A percentile compares a stretch with the other conserved stretches of the same genome.
These are phyloP conservation scores for Geotrichum reessii DNA, from an alignment of 1,139 yeast species.

Conservation along the genomic window DNA sequence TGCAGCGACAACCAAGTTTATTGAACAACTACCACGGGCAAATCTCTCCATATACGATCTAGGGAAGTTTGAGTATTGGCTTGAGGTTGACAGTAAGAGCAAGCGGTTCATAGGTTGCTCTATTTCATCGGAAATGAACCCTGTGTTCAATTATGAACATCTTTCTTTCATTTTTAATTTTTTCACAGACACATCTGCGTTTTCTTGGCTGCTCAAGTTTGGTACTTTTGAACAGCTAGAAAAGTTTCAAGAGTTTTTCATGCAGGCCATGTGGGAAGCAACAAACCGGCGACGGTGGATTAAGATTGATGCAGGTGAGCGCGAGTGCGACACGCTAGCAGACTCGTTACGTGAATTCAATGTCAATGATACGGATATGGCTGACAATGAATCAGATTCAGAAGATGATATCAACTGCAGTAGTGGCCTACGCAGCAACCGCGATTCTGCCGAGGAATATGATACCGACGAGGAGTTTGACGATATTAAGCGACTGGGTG, in stretches of 20 bases:
- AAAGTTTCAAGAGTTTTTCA: conserved; percentile 49
- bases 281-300: conserved; percentile 50
- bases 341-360: conserved; percentile 43
- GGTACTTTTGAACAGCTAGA: conserved; percentile 39
- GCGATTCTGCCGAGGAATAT: conserved; percentile 22
- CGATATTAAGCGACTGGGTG: conserved; percentile 33
- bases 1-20: conserved; percentile 47
- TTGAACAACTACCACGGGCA: conserved; percentile 39
- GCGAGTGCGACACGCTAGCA: conserved; percentile 41
- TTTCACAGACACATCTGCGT: conserved; percentile 39
- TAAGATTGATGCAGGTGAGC: conserved; percentile 40
- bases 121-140: conserved; percentile 51
- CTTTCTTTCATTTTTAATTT: conserved; percentile 63
- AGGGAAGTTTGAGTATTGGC: conserved; percentile 50
- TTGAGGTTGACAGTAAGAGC: conserved; percentile 41
- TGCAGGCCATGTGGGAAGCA: conserved; percentile 57
- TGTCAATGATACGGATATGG: conserved; percentile 34
- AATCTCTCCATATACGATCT: conserved; percentile 43
- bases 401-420: conserved; percentile 21
- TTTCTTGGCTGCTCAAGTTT: conserved; percentile 64
- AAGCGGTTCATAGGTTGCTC: conserved; percentile 40
- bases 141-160: conserved; percentile 56
- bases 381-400: conserved; percentile 31
- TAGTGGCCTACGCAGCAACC: conserved; percentile 19
- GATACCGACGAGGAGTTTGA: conserved; percentile 35